Evolutionary conservation across 371 early-diverging fungal species (phyloP).

Genomic region (Rhizopus microsporus): DNA sequence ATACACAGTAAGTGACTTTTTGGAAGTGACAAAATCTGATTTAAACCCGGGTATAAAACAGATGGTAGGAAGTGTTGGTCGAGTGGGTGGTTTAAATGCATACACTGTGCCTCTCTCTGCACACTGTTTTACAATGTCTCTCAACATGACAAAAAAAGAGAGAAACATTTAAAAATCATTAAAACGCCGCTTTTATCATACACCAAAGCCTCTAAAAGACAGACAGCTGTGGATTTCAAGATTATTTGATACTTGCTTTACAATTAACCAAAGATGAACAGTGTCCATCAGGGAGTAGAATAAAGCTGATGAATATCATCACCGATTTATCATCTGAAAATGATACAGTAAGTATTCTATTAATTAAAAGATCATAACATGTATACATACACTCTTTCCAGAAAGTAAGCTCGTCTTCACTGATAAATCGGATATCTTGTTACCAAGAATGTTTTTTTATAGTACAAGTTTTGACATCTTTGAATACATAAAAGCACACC

Average conservation of each 20-base stretch:
- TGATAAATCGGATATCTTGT: neutral
- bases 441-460: neutral
- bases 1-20: slow-evolving; percentile 30
- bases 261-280: slow-evolving; percentile 22
- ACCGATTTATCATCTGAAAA: no score
- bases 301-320: slow-evolving; percentile 24
- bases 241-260: slow-evolving; percentile 27
- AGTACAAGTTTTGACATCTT: neutral
- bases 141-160: neutral
- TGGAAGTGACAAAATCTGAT: slow-evolving; percentile 33
- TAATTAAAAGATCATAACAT: no score
- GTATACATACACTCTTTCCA: neutral
- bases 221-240: slow-evolving; percentile 28
- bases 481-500: slow-evolving; percentile 2
- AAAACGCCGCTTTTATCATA: slow-evolving; percentile 8
- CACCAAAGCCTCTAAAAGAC: slow-evolving; percentile 18
- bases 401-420: neutral
- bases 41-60: slow-evolving; percentile 51
- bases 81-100: neutral
- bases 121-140: neutral
- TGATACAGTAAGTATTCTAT: no score
- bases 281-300: slow-evolving; percentile 33
- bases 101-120: neutral
- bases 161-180: neutral
- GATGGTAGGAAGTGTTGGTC: slow-evolving; percentile 17